phyloP scores from a whole-genome alignment of 805 yeast genomes.

The Metschnikowia matae region DNA sequence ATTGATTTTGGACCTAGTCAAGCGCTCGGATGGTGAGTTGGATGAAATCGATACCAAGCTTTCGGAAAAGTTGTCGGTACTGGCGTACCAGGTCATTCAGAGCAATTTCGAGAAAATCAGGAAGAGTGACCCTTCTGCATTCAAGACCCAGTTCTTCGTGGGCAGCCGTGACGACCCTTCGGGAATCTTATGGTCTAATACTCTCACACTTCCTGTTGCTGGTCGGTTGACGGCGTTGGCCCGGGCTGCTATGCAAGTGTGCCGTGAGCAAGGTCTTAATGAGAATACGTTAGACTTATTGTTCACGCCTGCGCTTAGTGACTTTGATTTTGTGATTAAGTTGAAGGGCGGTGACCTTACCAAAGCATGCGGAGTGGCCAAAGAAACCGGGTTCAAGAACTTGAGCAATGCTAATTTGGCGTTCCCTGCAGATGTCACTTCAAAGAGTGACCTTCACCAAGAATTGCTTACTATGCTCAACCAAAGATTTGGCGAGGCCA shows the following conservation, averaged over 20 bases:
- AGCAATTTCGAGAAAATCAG: constrained; percentile 66
- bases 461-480: constrained; percentile 59
- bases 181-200: constrained; percentile 78
- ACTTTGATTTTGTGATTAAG: constrained; percentile 75
- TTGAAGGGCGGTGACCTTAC: constrained; percentile 44
- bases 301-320: constrained; percentile 78
- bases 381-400: constrained; percentile 57
- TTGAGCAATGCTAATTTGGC: constrained; percentile 40
- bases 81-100: constrained; percentile 57
- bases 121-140: constrained; percentile 74
- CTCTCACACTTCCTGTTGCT: constrained; percentile 66
- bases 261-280: constrained; percentile 42
- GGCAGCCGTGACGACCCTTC: constrained; percentile 82
- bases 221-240: constrained; percentile 85
- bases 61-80: constrained; percentile 59
- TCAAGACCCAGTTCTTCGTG: constrained; percentile 74
- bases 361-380: constrained; percentile 53
- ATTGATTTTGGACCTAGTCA: constrained; percentile 71
- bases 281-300: constrained; percentile 45
- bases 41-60: constrained; percentile 38
- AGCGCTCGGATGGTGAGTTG: constrained; percentile 27
- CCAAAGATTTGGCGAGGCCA: constrained; percentile 58
- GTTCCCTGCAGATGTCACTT: constrained; percentile 43
- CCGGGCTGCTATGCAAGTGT: constrained; percentile 61
- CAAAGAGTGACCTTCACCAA: constrained; percentile 57